Conservation (phyloP, 345 rosid genomes). For the Luvunga scandens region DNA sequence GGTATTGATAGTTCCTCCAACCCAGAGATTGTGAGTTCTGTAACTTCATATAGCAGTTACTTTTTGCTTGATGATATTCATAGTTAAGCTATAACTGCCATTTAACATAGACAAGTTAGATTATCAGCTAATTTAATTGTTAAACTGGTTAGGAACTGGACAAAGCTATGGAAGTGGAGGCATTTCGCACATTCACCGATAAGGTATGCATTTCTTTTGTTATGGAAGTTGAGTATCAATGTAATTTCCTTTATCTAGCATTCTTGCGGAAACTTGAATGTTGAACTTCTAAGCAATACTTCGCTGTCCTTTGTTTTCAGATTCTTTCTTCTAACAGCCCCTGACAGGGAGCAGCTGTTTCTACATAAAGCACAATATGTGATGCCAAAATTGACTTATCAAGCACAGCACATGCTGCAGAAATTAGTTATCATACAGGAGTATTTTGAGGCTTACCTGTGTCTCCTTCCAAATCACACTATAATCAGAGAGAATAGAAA, state of each 20-base stretch:
- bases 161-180: constrained; percentile 54
- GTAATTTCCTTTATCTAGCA: too few species aligned
- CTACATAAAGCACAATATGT: not conserved
- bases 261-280: not conserved
- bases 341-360: not conserved
- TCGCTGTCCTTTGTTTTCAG: constrained; percentile 22
- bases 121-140: constrained; percentile 9
- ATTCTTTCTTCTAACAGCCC: constrained; percentile 31
- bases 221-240: not conserved
- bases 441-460: not conserved
- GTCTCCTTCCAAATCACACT: not conserved
- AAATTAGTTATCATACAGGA: not conserved
- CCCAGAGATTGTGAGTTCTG: constrained; percentile 40
- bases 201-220: constrained; percentile 36
- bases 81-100: not conserved
- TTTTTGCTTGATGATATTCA: not conserved
- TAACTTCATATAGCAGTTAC: not conserved
- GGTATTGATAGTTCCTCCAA: constrained; percentile 41
- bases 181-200: constrained; percentile 42
- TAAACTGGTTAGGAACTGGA: constrained; percentile 45
- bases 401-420: not conserved
- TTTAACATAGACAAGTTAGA: not conserved
- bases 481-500: not conserved
- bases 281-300: not conserved
- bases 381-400: too few species aligned